Percentiles rank a stretch among this genome's conserved stretches.
These are phyloP conservation scores for Chalciporus sphaerocephalus DNA, from an alignment of 768 basidiomycete species.

Conservation along the genomic window DNA sequence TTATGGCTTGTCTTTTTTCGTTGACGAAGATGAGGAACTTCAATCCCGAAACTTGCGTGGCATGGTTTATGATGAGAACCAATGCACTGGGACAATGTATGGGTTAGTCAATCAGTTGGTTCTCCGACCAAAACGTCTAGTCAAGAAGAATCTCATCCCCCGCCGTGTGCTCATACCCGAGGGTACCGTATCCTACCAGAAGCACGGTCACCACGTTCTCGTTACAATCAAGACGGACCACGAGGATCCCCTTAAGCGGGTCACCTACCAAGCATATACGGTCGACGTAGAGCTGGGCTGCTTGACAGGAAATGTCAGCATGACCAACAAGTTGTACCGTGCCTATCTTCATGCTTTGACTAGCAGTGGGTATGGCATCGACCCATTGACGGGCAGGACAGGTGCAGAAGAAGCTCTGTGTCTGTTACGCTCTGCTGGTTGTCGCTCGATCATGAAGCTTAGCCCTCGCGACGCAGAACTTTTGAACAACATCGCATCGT, in stretches of 20 bases:
- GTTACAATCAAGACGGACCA: neutral
- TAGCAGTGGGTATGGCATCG: conserved; percentile 33
- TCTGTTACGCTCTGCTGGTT: conserved; percentile 33
- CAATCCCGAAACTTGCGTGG: conserved; percentile 36
- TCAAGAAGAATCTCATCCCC: neutral
- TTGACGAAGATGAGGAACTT: conserved; percentile 24
- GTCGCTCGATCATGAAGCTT: conserved; percentile 37
- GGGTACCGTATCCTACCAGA: neutral
- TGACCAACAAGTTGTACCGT: conserved; percentile 30
- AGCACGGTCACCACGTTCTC: neutral
- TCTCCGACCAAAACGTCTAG: conserved; percentile 24
- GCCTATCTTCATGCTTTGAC: conserved; percentile 43
- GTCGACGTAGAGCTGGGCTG: conserved; percentile 26
- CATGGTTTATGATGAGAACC: conserved; percentile 36
- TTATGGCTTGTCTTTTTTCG: conserved; percentile 35
- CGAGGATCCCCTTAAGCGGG: neutral
- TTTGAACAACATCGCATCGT: conserved; percentile 28
- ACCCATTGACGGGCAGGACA: conserved; percentile 38
- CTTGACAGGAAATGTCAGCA: conserved; percentile 17
- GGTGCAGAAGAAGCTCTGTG: conserved; percentile 40
- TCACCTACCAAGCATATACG: conserved; percentile 20
- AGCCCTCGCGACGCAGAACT: conserved; percentile 23
- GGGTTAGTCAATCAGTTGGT: conserved; percentile 39
- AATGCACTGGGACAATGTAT: conserved; percentile 39
- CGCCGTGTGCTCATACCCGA: conserved; percentile 13